These are phyloP conservation scores for Fusarium tricinctum DNA, from an alignment of 2,329 filamentous ascomycete genomes.

Conservation along the genomic window DNA sequence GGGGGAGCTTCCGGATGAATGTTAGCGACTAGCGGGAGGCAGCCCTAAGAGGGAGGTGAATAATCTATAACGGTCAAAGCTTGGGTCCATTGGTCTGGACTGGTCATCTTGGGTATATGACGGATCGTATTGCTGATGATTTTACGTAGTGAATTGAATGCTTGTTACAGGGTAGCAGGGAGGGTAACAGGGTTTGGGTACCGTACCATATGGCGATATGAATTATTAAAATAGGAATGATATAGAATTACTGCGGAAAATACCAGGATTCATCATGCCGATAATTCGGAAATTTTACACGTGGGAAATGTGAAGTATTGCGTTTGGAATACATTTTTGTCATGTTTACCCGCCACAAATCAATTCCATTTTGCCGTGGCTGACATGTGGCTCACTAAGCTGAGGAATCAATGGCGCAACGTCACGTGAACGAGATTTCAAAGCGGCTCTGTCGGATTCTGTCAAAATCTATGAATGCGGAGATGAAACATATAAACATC, in stretches of 20 bases:
- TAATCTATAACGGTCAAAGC: constrained; percentile 4
- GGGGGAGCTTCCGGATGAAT: constrained; percentile 21
- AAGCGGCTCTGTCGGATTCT: constrained; percentile 45
- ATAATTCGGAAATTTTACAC: background rate
- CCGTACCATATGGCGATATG: background rate
- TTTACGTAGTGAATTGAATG: constrained; percentile 9
- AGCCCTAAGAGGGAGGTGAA: constrained; percentile 35
- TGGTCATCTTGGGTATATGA: background rate
- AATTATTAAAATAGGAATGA: background rate
- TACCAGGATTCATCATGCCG: background rate
- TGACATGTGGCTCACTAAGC: constrained; percentile 15
- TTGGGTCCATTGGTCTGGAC: constrained; percentile 11
- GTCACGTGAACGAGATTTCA: constrained; percentile 44
- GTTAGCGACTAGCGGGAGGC: constrained; percentile 16
- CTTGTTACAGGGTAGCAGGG: constrained; percentile 23
- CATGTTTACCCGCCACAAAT: constrained; percentile 1
- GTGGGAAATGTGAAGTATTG: too few species aligned
- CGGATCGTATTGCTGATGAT: constrained; percentile 4
- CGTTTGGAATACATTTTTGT: constrained; percentile 1
- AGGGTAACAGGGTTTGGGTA: constrained; percentile 18
- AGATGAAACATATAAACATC: constrained; percentile 25
- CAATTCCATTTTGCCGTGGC: constrained; percentile 7
- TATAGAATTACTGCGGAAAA: background rate
- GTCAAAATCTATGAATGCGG: constrained; percentile 35
- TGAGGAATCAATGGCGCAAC: constrained; percentile 39